Evolutionary conservation across 345 rosid genomes (phyloP), one percentile per base, ranked within the genome.

Genomic region (Aquilaria malaccensis): DNA sequence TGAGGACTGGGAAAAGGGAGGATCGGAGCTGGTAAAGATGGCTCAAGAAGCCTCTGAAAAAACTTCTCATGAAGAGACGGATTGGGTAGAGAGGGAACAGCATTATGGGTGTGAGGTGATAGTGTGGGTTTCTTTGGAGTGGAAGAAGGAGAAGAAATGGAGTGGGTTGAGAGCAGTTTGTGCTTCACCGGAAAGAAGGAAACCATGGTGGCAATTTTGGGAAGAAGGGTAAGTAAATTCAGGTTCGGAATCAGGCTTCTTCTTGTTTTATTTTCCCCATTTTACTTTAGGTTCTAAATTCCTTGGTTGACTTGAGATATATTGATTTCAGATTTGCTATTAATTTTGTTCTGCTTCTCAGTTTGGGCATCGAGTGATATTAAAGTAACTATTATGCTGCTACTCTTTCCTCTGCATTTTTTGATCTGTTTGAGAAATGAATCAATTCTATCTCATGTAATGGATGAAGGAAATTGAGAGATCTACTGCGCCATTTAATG

Each of bases 151-250:
- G 43, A 5, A 37, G 43, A 62, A 49, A 59, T 15, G 72, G 81
- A 75, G 32, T 66, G 95, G 2, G 79, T 14, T 33, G 95, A 80
- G 64, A 82, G 86, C 65, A 78, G 83, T 50, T 84, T 87, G 64
- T 95, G 93, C 64, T 92, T 92, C 5, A 81, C 62, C 0, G 93
- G 81, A 31, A 84, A 86, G 77, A 89, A 89, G 3, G 92, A 69
- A 58, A 85, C 89, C 15, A 81, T 83, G 55, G 98, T 74, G 30
- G 87, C 59, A 22, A 92, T 72, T 74, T 80, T 89, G 56, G 78
- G 80, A 10, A 81, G 49, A 4, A 84, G 70, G 30, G 76, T 52
- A 10, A 79, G 58, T 9, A 76, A 50, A 3, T 67, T 47, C 50
- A 74, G 37, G 11, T 75, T 45, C 11, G 76, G 58, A 5, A 51